Evolutionary conservation across 164 flowering plant species (phyloP).

Genomic region (Vitis amurensis): DNA sequence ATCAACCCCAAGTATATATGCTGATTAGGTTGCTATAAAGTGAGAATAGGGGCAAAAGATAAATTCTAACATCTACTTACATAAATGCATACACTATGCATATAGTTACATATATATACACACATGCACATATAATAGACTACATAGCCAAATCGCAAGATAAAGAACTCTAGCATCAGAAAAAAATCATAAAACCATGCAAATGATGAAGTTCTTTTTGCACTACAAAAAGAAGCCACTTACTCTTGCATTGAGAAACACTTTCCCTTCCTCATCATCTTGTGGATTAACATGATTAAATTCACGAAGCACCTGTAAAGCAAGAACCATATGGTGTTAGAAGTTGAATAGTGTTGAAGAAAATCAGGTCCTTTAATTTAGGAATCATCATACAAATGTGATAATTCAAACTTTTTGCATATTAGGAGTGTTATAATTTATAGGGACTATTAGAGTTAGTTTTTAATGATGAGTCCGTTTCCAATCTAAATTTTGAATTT

Average conservation of each 20-base stretch:
- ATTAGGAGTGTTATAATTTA: no score
- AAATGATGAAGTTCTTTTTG: background rate
- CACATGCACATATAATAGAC: no score
- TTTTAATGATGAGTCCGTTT: no score
- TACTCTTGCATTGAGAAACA: conserved; percentile 75
- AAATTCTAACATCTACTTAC: background rate
- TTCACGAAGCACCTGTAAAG: conserved; percentile 87
- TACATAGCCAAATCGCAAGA: no score
- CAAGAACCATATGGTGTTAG: conserved; percentile 4
- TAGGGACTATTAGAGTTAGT: no score
- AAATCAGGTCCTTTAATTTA: no score
- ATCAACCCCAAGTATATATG: background rate
- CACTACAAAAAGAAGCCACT: conserved; percentile 13
- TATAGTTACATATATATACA: no score
- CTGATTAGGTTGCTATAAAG: background rate
- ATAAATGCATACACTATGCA: no score
- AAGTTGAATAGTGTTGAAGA: background rate
- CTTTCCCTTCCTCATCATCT: conserved; percentile 94
- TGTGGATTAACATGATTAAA: conserved; percentile 97
- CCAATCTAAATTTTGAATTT: no score
- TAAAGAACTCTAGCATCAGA: background rate
- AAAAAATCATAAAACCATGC: background rate
- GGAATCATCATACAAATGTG: no score
- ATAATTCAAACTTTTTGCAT: no score
- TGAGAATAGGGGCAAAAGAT: background rate